These are phyloP conservation scores for Sphagnurus paluster DNA, from an alignment of 1,284 basidiomycete genomes.

Conservation along the genomic window DNA sequence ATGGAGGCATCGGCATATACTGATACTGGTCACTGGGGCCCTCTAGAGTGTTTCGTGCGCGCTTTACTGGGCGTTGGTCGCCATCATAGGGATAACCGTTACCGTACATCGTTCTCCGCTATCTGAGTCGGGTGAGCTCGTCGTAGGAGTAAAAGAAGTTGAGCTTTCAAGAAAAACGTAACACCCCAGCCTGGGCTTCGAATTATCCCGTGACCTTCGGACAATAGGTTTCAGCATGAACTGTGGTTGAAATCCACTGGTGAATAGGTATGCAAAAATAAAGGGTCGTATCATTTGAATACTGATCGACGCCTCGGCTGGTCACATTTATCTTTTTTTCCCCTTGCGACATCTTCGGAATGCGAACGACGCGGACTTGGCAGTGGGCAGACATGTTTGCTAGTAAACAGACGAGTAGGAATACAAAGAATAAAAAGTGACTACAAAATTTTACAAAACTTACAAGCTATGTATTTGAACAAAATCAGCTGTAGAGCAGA, in stretches of 20 bases:
- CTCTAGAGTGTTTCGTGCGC: slow-evolving; percentile 16
- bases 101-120: too few relatives aligned
- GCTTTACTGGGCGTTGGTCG: slow-evolving; percentile 19
- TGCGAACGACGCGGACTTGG: slow-evolving; percentile 16
- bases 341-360: slow-evolving; percentile 16
- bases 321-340: too few relatives aligned
- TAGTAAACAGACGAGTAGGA: background rate
- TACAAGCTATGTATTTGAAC: background rate
- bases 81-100: too few relatives aligned
- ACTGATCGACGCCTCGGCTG: slow-evolving; percentile 11
- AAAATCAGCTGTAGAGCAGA: background rate
- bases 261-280: background rate
- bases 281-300: slow-evolving; percentile 5
- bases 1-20: slow-evolving; percentile 12
- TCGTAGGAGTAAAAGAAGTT: too few relatives aligned
- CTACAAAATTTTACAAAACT: background rate
- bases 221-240: background rate
- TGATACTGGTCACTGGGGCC: slow-evolving; percentile 10
- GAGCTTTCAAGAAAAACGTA: slow-evolving; percentile 2
- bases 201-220: slow-evolving; percentile 16
- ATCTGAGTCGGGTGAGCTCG: too few relatives aligned
- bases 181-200: background rate
- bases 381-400: too few relatives aligned
- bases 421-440: background rate
- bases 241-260: too few relatives aligned